Base-by-base conservation (phyloP, 352 stramenopile genomes). In the Blastocystis sp. region DNA sequence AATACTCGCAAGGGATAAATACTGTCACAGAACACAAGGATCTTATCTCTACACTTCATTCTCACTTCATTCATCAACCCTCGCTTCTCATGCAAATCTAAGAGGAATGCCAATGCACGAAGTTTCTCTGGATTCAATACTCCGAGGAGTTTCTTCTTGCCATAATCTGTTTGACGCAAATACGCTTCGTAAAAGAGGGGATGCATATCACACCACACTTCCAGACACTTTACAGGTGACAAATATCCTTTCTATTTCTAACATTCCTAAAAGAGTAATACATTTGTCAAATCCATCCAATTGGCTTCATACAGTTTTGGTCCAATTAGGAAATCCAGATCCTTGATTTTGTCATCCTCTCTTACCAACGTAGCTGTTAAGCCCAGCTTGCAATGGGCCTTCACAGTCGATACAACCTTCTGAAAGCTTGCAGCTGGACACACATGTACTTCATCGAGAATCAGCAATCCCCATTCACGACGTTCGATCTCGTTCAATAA, bases 51-150 rank as follows among this genome's bases (percentile, higher is more conserved):
- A 89, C 95, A 2, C 32, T n/a, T 24, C 16, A 43, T 14, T 27
- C 63, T 3, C 9, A 6, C 91, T 87, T 91, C 91, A 52, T 91
- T 91, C 71, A 92, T 42, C 0, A 86, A 89, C 42, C 95, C 83
- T 51, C 83, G 69, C 51, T 69, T 65, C 5, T 24, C 51, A 46
- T 88, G 86, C 12, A 69, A 12, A n/a, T 88, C 35, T 4, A 88
- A 37, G 12, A 88, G 73, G 21, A 52, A 61, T n/a, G 59, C 46
- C 21, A 88, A 37, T 46, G 77, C 58, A 6, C 37, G 94, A 85
- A 98, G 96, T 88, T 99, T 99, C 89, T 95, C 96, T 0, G 97
- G 97, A 90, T 99, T 99, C 88, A 98, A 96, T 16, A 98, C 95
- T 89, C 98, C 98, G 35, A 99, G 90, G n/a, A 98, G 89, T 59